Percentiles rank a stretch among this genome's conserved stretches.
These are phyloP conservation scores for Akebia trifoliata DNA, from an alignment of 164 flowering plant genomes.

Conservation along the genomic window DNA sequence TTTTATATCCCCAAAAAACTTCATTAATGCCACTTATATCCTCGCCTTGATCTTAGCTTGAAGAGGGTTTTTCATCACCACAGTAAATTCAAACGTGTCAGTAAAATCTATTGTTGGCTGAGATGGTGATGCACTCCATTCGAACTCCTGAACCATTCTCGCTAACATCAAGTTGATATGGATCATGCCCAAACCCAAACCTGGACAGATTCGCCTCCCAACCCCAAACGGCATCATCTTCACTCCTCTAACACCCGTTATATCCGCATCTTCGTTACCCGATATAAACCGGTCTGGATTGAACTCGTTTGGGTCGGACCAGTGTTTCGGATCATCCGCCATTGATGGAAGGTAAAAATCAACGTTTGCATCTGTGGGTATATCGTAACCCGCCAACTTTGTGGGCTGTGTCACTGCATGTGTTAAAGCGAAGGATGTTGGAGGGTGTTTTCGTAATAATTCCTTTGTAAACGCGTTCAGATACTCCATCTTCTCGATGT, in stretches of 20 bases:
- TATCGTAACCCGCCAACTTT: conserved; percentile 68
- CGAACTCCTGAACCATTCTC: conserved; percentile 89
- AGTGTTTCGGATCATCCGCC: conserved; percentile 55
- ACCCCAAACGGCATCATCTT: conserved; percentile 89
- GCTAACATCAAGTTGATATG: conserved; percentile 78
- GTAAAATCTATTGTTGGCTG: conserved; percentile 34
- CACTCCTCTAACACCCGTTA: conserved; percentile 57
- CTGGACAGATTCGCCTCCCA: conserved; percentile 94
- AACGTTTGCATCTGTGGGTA: conserved; percentile 52
- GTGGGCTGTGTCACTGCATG: conserved; percentile 70
- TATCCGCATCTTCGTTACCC: conserved; percentile 72
- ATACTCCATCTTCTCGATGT: conserved; percentile 63
- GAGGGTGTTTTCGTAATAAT: conserved; percentile 83
- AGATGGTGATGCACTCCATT: conserved; percentile 60
- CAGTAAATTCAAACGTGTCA: conserved; percentile 77
- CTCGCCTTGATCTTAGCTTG: conserved; percentile 58
- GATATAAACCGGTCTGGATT: conserved; percentile 66
- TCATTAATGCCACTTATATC: background rate
- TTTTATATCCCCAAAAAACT: too few relatives aligned
- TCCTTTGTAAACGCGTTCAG: conserved; percentile 74
- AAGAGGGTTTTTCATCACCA: conserved; percentile 71
- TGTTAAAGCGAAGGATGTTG: conserved; percentile 65
- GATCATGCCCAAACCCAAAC: conserved; percentile 62
- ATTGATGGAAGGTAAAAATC: conserved; percentile 56
- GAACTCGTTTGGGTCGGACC: conserved; percentile 68